Evolutionary conservation across 352 stramenopile species (phyloP).

Genomic region (Phytophthora sojae): DNA sequence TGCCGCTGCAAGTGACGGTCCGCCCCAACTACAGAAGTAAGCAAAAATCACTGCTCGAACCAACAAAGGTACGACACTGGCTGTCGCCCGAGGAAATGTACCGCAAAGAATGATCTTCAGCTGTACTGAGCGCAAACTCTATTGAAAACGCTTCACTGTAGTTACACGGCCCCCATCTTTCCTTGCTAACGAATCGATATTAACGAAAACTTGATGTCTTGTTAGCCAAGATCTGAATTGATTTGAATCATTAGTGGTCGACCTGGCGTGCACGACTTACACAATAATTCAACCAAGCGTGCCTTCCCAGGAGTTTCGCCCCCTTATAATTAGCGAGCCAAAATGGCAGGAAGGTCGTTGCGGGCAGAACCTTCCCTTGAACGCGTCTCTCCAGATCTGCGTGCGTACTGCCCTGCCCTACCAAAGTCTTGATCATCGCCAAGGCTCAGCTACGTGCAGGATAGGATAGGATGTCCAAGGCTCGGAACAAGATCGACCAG

Average conservation of each 20-base stretch:
- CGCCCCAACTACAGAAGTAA: background rate
- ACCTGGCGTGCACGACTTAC: background rate
- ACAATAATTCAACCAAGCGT: too few species aligned
- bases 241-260: too few species aligned
- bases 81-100: too few species aligned
- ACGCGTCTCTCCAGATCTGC: slow-evolving; percentile 15
- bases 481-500: slow-evolving; percentile 73
- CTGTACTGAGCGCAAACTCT: too few species aligned
- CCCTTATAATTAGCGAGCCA: background rate
- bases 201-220: too few species aligned
- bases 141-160: too few species aligned
- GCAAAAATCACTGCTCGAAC: too few species aligned
- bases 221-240: too few species aligned
- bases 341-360: background rate
- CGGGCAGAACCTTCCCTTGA: background rate
- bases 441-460: background rate
- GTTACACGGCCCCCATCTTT: too few species aligned
- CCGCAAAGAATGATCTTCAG: too few species aligned
- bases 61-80: too few species aligned
- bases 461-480: slow-evolving; percentile 57
- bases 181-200: too few species aligned
- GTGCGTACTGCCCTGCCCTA: slow-evolving; percentile 1
- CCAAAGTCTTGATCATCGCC: slow-evolving; percentile 3
- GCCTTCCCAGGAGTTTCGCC: slow-evolving; percentile 34
- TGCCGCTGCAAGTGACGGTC: background rate